These are phyloP conservation scores for Tolypocladium endophyticum DNA, from an alignment of 2,329 filamentous ascomycete genomes.

Conservation along the genomic window DNA sequence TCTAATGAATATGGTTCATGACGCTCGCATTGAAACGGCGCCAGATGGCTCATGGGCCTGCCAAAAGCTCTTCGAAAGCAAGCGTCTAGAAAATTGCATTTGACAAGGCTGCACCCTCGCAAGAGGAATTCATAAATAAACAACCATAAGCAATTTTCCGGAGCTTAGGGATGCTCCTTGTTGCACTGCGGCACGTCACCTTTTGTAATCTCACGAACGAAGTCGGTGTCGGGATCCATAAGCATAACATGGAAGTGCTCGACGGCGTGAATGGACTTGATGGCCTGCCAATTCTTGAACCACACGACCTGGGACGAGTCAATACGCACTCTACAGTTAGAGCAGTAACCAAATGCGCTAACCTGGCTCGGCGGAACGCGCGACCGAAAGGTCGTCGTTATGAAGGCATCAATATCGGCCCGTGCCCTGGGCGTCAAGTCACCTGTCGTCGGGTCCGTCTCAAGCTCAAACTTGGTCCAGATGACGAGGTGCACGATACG, in stretches of 20 bases:
- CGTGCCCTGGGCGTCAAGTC: constrained; percentile 57
- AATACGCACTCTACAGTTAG: background rate
- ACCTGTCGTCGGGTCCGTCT: constrained; percentile 54
- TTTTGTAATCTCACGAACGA: constrained; percentile 60
- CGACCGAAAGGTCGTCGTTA: constrained; percentile 53
- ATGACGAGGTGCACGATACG: constrained; percentile 77
- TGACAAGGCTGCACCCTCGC: background rate
- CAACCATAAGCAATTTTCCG: background rate
- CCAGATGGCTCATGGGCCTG: background rate
- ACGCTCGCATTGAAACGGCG: background rate
- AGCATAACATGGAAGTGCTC: constrained; percentile 97
- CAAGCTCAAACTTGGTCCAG: constrained; percentile 82
- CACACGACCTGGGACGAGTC: constrained; percentile 19
- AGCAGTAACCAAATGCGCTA: constrained; percentile 14
- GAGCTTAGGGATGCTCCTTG: constrained; percentile 17
- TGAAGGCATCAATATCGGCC: constrained; percentile 58
- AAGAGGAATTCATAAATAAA: background rate
- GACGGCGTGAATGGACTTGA: constrained; percentile 78
- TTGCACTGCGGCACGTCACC: constrained; percentile 59
- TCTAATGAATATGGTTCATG: background rate
- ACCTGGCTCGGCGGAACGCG: constrained; percentile 42
- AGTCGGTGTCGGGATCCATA: constrained; percentile 59
- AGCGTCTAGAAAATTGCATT: background rate
- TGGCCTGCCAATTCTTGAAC: constrained; percentile 69
- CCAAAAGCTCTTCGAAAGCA: background rate